These are phyloP conservation scores for Ziziphus jujuba DNA, from an alignment of 306 rosid genomes.

Conservation along the genomic window DNA sequence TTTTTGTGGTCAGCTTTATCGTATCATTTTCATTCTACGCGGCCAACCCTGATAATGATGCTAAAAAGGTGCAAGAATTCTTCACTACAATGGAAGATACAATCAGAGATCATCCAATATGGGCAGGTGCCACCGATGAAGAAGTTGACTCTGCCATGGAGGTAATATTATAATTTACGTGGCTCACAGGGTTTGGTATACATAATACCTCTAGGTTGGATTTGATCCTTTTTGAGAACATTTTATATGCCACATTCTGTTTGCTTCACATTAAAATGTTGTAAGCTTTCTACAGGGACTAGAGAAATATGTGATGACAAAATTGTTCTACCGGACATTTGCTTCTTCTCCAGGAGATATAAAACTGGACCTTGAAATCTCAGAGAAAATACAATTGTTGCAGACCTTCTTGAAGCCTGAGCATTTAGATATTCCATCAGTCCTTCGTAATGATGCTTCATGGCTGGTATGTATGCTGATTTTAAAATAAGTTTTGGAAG, in stretches of 20 bases:
- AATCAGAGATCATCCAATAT: constrained; percentile 55
- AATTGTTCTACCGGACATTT: constrained; percentile 61
- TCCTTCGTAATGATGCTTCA: constrained; percentile 55
- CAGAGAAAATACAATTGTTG: constrained; percentile 45
- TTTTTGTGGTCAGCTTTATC: constrained; percentile 44
- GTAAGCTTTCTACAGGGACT: constrained; percentile 43
- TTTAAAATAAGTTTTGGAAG: not conserved
- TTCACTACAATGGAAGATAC: constrained; percentile 44
- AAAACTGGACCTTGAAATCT: constrained; percentile 48
- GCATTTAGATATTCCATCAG: constrained; percentile 63
- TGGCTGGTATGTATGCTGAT: constrained; percentile 50
- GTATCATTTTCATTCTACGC: constrained; percentile 45
- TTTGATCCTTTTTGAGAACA: no score
- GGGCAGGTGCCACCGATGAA: constrained; percentile 57
- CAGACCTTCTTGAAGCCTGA: constrained; percentile 68
- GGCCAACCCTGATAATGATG: constrained; percentile 44
- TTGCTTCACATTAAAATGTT: not conserved
- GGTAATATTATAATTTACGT: constrained; percentile 19
- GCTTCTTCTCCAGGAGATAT: constrained; percentile 48
- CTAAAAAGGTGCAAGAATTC: constrained; percentile 46
- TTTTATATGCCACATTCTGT: constrained; percentile 3
- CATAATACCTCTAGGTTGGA: not conserved
- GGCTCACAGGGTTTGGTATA: not conserved
- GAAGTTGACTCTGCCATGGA: constrained; percentile 70
- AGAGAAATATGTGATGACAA: constrained; percentile 74